Percentiles rank a stretch among this genome's conserved stretches.
Evolutionary conservation across 75 land plant species (phyloP).

Genomic region (Chamaecyparis obtusa): DNA sequence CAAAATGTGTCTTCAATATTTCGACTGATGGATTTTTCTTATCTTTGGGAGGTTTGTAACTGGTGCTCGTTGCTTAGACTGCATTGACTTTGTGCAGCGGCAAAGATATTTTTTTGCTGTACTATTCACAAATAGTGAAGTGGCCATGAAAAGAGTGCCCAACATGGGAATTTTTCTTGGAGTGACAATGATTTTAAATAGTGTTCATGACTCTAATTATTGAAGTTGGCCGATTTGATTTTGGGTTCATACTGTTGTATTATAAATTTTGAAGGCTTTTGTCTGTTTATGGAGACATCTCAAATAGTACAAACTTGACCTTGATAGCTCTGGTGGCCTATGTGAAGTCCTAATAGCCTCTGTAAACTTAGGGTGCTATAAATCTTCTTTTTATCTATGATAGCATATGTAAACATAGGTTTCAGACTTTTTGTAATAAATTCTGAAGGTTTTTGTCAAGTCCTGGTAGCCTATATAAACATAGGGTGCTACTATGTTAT

Average conservation of each 20-base stretch:
- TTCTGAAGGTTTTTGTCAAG: no score
- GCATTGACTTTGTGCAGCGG: slow-evolving; percentile 29
- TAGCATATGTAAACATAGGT: no score
- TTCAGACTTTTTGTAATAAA: no score
- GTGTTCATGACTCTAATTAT: slow-evolving; percentile 1
- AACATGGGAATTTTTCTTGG: slow-evolving; percentile 48
- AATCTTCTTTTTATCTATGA: no score
- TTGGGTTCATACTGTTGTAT: neutral
- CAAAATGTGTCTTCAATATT: neutral
- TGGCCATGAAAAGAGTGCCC: slow-evolving; percentile 39
- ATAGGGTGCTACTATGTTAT: slow-evolving; percentile 5
- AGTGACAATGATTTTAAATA: slow-evolving; percentile 60
- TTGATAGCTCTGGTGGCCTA: no score
- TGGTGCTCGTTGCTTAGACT: neutral
- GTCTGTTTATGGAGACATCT: neutral
- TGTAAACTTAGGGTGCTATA: no score
- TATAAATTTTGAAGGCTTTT: neutral
- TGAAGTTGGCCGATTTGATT: neutral
- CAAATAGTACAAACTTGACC: no score
- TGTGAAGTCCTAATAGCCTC: no score
- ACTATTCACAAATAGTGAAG: slow-evolving; percentile 40
- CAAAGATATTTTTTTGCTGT: slow-evolving; percentile 45
- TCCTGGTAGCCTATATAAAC: neutral
- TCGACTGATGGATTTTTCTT: neutral
- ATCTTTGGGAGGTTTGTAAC: no score